Conservation (phyloP, 805 yeast species). For the Citeromyces matritensis region DNA sequence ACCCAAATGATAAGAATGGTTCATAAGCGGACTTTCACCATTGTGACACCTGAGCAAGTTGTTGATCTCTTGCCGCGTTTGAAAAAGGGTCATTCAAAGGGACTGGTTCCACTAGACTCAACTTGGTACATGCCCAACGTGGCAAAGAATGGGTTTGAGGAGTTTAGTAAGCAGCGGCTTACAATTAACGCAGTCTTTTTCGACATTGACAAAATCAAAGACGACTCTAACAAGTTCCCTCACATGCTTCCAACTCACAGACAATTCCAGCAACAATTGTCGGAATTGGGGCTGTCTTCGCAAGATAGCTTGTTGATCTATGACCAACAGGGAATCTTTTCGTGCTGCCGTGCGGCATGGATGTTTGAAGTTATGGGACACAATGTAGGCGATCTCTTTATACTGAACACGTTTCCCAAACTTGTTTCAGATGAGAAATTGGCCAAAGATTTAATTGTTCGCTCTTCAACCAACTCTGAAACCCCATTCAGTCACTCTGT, state of each 20-base stretch:
- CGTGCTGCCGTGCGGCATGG: slow-evolving; percentile 91
- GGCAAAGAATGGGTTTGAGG: slow-evolving; percentile 41
- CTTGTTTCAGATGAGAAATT: too few species aligned
- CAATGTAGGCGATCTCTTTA: slow-evolving; percentile 27
- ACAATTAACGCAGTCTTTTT: slow-evolving; percentile 56
- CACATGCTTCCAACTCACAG: slow-evolving; percentile 73
- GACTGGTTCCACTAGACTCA: slow-evolving; percentile 54
- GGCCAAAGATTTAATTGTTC: slow-evolving; percentile 10
- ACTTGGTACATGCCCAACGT: slow-evolving; percentile 87
- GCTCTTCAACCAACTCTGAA: slow-evolving; percentile 9
- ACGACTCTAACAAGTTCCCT: slow-evolving; percentile 50
- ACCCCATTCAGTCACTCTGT: slow-evolving; percentile 7
- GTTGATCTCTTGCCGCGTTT: too few species aligned
- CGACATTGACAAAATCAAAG: slow-evolving; percentile 61
- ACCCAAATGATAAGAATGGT: too few species aligned
- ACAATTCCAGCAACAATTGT: slow-evolving; percentile 37
- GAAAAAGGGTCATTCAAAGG: too few species aligned
- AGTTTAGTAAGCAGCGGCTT: slow-evolving; percentile 39
- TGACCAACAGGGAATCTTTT: slow-evolving; percentile 73
- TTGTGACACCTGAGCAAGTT: too few species aligned
- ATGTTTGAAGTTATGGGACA: slow-evolving; percentile 74
- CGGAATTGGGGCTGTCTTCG: slow-evolving; percentile 36
- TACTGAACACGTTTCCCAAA: slow-evolving; percentile 53
- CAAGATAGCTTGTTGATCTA: slow-evolving; percentile 63
- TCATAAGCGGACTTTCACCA: too few species aligned